Evolutionary conservation across 345 rosid genomes (phyloP).

Genomic region (Salix caprea): DNA sequence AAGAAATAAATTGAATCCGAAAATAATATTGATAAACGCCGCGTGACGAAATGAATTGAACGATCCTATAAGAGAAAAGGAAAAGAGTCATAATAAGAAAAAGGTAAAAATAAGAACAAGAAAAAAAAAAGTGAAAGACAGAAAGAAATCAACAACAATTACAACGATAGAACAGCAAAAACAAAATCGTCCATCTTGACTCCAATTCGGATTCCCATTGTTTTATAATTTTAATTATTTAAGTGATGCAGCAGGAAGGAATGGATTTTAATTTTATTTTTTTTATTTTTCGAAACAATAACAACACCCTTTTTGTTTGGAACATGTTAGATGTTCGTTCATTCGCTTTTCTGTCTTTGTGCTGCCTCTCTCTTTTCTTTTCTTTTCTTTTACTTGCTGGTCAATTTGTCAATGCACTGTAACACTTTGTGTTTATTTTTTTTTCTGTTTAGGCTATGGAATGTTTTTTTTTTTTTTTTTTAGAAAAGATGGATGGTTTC

Average conservation of each 20-base stretch:
- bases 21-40: background rate
- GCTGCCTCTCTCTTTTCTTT: no score
- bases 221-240: background rate
- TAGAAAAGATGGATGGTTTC: background rate
- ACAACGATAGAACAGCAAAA: conserved; percentile 16
- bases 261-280: background rate
- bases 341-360: no score
- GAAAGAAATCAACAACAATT: conserved; percentile 29
- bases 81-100: conserved; percentile 15
- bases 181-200: conserved; percentile 16
- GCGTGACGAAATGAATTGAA: conserved; percentile 10
- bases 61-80: conserved; percentile 2
- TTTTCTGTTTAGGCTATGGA: background rate
- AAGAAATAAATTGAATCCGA: background rate
- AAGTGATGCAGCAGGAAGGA: background rate
- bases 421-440: background rate
- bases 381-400: background rate
- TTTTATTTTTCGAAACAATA: no score
- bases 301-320: background rate
- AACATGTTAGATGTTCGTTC: background rate
- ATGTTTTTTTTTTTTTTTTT: background rate
- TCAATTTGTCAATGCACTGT: background rate
- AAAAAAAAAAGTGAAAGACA: background rate
- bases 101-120: conserved; percentile 23
- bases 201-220: conserved; percentile 31